Percentiles rank a stretch among this genome's conserved stretches.
These are phyloP conservation scores for Tympanopsis confertula DNA, from an alignment of 2,329 filamentous ascomycete species.

Conservation along the genomic window DNA sequence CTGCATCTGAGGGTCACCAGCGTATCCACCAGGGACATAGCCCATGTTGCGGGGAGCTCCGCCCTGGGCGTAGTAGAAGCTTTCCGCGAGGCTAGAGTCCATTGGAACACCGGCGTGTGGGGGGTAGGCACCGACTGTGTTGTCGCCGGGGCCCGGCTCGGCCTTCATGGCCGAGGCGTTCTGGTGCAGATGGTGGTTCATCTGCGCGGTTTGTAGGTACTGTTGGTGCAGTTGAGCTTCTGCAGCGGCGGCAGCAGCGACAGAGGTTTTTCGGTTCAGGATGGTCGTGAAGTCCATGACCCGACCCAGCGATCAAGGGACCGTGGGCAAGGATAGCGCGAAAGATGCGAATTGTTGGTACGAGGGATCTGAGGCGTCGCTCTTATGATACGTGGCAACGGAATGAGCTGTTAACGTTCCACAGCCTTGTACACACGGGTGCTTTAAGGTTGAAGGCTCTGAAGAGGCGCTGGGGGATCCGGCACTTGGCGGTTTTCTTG, in stretches of 20 bases:
- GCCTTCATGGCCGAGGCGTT: background rate
- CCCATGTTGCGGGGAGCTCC: background rate
- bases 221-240: background rate
- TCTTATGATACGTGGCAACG: no score
- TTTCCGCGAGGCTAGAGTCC: background rate
- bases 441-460: no score
- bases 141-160: background rate
- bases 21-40: background rate
- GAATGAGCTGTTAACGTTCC: no score
- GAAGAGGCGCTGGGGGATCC: no score
- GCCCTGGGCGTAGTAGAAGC: background rate
- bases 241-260: background rate
- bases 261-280: background rate
- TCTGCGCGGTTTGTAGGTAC: background rate
- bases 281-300: slow-evolving; percentile 1
- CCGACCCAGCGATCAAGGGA: background rate
- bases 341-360: no score
- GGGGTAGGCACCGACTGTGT: background rate
- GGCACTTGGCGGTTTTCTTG: no score
- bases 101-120: background rate
- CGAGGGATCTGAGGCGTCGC: no score
- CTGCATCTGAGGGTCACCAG: no score
- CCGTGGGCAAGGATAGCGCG: background rate
- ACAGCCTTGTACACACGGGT: no score
- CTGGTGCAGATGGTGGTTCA: no score